These are phyloP conservation scores for Penicillium sp. DNA, from an alignment of 2,329 filamentous ascomycete species.

Conservation along the genomic window DNA sequence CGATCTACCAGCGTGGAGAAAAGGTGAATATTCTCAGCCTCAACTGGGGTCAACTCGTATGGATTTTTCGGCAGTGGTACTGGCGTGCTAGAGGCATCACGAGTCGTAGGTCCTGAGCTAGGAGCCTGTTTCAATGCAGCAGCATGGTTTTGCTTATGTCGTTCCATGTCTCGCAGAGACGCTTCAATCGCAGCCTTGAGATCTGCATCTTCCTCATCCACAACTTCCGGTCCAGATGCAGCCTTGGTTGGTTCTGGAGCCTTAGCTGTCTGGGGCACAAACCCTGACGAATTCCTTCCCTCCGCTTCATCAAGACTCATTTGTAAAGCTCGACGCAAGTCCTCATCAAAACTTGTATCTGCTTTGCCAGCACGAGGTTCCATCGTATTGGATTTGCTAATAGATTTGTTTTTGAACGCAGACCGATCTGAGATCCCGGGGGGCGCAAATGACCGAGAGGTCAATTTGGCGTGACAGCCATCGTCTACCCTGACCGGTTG, in stretches of 20 bases:
- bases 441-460: slow-evolving; percentile 58
- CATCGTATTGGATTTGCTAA: slow-evolving; percentile 71
- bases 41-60: slow-evolving; percentile 87
- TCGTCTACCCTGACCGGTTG: slow-evolving; percentile 92
- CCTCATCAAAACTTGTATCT: slow-evolving; percentile 89
- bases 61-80: slow-evolving; percentile 73
- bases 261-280: slow-evolving; percentile 61
- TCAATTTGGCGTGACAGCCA: slow-evolving; percentile 87
- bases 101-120: slow-evolving; percentile 49
- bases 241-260: slow-evolving; percentile 40
- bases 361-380: slow-evolving; percentile 84
- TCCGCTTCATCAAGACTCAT: slow-evolving; percentile 97
- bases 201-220: slow-evolving; percentile 84
- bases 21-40: slow-evolving; percentile 95
- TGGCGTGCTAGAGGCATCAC: slow-evolving; percentile 46
- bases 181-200: slow-evolving; percentile 93
- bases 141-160: slow-evolving; percentile 89
- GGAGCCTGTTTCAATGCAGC: slow-evolving; percentile 78
- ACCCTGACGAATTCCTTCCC: slow-evolving; percentile 65
- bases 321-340: slow-evolving; percentile 85
- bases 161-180: slow-evolving; percentile 93
- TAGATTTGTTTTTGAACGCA: slow-evolving; percentile 47
- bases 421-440: slow-evolving; percentile 42
- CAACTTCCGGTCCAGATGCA: slow-evolving; percentile 40
- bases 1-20: slow-evolving; percentile 93